A percentile compares a stretch with the other conserved stretches of the same genome.
Evolutionary conservation across 73 alveolate genomes (phyloP).

Genomic region (Paramecium primaurelia): DNA sequence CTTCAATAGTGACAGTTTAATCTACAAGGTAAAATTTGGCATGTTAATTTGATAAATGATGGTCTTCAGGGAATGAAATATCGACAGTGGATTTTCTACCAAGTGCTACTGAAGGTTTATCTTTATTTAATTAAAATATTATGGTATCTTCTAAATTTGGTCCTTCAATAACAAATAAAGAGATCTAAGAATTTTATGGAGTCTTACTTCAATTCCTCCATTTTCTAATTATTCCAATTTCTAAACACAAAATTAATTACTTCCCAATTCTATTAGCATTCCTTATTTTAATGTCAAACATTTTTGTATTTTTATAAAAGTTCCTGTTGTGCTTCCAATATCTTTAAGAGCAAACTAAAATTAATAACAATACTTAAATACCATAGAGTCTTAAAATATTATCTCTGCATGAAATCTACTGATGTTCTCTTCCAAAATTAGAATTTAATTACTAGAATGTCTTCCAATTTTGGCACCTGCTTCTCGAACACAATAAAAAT

Average conservation of each 20-base stretch:
- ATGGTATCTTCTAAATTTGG: conserved; percentile 26
- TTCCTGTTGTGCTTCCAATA: conserved; percentile 83
- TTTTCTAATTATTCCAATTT: conserved; percentile 29
- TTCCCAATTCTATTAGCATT: conserved; percentile 86
- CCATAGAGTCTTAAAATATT: conserved; percentile 18
- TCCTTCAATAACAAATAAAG: conserved; percentile 3
- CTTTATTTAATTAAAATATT: background rate
- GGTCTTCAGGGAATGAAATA: conserved; percentile 46
- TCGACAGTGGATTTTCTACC: conserved; percentile 40
- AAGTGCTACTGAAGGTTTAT: conserved; percentile 7
- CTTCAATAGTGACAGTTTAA: background rate
- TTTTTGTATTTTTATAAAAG: conserved; percentile 72
- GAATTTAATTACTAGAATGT: conserved; percentile 79
- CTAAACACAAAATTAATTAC: conserved; percentile 69
- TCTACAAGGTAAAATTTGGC: conserved; percentile 25
- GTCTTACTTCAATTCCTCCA: background rate
- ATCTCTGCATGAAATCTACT: conserved; percentile 70
- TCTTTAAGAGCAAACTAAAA: conserved; percentile 64
- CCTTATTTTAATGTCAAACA: conserved; percentile 66
- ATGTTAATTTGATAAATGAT: conserved; percentile 30
- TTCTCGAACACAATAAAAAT: conserved; percentile 76
- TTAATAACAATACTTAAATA: background rate
- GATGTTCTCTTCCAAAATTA: conserved; percentile 79
- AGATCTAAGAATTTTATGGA: background rate
- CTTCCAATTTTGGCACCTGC: conserved; percentile 84